A percentile compares a stretch with the other conserved stretches of the same genome.
Evolutionary conservation across 2,329 filamentous ascomycete genomes (phyloP).

Genomic region (Chaetothyriales sp.): DNA sequence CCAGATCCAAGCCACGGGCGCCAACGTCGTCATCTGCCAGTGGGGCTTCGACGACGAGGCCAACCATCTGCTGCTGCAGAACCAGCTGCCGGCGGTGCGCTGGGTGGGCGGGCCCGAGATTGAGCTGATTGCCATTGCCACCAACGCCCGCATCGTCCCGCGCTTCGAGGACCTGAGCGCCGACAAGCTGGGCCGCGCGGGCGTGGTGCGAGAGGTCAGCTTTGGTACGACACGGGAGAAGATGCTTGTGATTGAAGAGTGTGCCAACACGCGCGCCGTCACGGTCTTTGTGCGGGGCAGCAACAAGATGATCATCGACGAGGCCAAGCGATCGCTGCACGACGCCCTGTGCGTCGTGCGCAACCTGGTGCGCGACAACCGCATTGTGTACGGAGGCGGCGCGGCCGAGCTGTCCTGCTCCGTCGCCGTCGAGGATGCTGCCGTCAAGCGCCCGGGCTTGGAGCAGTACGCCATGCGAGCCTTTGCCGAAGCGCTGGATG

Average conservation of each 20-base stretch:
- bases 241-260: slow-evolving; percentile 99
- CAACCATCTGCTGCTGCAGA: slow-evolving; percentile 92
- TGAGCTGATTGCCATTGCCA: slow-evolving; percentile 95
- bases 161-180: slow-evolving; percentile 87
- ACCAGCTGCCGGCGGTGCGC: slow-evolving; percentile 84
- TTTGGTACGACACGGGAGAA: slow-evolving; percentile 97
- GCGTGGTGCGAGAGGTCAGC: slow-evolving; percentile 82
- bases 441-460: slow-evolving; percentile 86
- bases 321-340: slow-evolving; percentile 93
- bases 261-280: slow-evolving; percentile 90
- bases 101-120: slow-evolving; percentile 99
- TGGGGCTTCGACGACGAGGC: slow-evolving; percentile 99
- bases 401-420: slow-evolving; percentile 96
- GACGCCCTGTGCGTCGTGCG: slow-evolving; percentile 95
- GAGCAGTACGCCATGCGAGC: slow-evolving; percentile 99
- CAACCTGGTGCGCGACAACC: slow-evolving; percentile 90
- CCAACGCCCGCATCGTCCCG: slow-evolving; percentile 93
- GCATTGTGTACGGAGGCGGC: slow-evolving; percentile 93
- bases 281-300: slow-evolving; percentile 92
- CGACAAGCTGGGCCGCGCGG: slow-evolving; percentile 82
- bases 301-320: slow-evolving; percentile 99
- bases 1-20: slow-evolving; percentile 92
- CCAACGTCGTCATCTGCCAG: slow-evolving; percentile 95
- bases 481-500: slow-evolving; percentile 87
- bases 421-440: slow-evolving; percentile 86